These are phyloP conservation scores for Pyrus betulifolia DNA, from an alignment of 306 rosid genomes.

Conservation along the genomic window DNA sequence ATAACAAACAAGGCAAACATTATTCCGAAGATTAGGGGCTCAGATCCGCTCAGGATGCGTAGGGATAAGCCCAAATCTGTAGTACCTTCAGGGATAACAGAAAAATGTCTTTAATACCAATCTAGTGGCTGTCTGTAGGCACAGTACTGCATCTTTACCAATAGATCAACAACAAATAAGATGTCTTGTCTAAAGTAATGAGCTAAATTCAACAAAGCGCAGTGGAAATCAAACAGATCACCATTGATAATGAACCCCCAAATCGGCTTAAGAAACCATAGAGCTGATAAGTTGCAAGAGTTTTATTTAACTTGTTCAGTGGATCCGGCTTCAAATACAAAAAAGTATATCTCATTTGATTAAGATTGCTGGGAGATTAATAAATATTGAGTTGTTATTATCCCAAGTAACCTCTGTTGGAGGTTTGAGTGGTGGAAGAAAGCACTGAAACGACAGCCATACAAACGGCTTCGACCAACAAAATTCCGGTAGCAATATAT, in stretches of 20 bases:
- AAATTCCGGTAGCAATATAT: conserved; percentile 23
- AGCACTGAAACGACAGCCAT: conserved; percentile 35
- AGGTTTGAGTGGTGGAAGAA: conserved; percentile 28
- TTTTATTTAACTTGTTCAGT: neutral
- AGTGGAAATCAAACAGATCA: neutral
- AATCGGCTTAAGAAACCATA: neutral
- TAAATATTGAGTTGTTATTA: neutral
- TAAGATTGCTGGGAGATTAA: neutral
- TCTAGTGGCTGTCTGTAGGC: fast-evolving
- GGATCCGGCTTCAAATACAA: neutral
- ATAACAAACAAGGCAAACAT: too few species aligned
- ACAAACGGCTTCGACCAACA: conserved; percentile 19
- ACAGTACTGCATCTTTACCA: too few species aligned
- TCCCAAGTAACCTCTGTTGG: conserved; percentile 8
- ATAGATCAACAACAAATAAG: too few species aligned
- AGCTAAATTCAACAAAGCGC: too few species aligned
- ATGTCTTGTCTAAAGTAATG: too few species aligned
- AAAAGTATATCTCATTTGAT: neutral
- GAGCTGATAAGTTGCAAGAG: neutral
- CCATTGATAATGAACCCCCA: neutral
- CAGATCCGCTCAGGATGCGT: too few species aligned
- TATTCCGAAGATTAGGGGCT: too few species aligned
- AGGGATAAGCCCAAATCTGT: too few species aligned
- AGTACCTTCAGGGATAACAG: too few species aligned
- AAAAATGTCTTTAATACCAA: too few species aligned